A percentile compares a stretch with the other conserved stretches of the same genome.
phyloP scores from a whole-genome alignment of 1,139 yeast species.

The Pichia sp. region DNA sequence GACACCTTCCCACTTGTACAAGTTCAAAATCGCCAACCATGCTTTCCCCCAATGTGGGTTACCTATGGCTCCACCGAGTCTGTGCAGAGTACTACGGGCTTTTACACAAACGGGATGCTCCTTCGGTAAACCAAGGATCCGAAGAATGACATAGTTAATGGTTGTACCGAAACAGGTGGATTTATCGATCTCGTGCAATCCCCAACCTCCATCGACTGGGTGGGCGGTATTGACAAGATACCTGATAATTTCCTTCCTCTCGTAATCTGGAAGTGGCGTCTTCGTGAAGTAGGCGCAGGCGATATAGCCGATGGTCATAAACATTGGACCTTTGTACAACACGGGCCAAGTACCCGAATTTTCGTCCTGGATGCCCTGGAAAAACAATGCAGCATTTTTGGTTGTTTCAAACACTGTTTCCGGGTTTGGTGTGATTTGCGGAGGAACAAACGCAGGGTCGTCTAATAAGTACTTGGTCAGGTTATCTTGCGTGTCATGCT shows the following conservation, averaged over 20 bases:
- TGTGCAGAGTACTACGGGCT: conserved; percentile 67
- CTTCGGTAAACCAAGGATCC: conserved; percentile 70
- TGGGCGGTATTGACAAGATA: conserved; percentile 86
- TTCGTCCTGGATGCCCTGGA: conserved; percentile 64
- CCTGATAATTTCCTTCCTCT: conserved; percentile 65
- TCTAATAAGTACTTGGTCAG: conserved; percentile 56
- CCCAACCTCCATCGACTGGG: conserved; percentile 99
- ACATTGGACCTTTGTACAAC: conserved; percentile 97
- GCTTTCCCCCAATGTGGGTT: conserved; percentile 98
- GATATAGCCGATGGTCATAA: conserved; percentile 87
- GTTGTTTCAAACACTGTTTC: conserved; percentile 60
- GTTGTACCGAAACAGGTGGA: conserved; percentile 94
- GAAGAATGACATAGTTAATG: conserved; percentile 71
- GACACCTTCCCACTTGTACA: conserved; percentile 94
- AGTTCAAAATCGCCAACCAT: conserved; percentile 74
- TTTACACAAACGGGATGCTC: conserved; percentile 76
- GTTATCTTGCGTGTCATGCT: conserved; percentile 48
- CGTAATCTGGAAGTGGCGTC: conserved; percentile 63
- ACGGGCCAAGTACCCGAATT: conserved; percentile 80
- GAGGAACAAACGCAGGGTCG: conserved; percentile 22
- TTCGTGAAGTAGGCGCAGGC: conserved; percentile 69
- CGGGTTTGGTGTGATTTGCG: conserved; percentile 13
- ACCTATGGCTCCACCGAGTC: conserved; percentile 84
- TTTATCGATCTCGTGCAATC: conserved; percentile 84
- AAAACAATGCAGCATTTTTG: conserved; percentile 69